Evolutionary conservation across 257 asterid genomes (phyloP).

Genomic region (Solanum chmielewskii): DNA sequence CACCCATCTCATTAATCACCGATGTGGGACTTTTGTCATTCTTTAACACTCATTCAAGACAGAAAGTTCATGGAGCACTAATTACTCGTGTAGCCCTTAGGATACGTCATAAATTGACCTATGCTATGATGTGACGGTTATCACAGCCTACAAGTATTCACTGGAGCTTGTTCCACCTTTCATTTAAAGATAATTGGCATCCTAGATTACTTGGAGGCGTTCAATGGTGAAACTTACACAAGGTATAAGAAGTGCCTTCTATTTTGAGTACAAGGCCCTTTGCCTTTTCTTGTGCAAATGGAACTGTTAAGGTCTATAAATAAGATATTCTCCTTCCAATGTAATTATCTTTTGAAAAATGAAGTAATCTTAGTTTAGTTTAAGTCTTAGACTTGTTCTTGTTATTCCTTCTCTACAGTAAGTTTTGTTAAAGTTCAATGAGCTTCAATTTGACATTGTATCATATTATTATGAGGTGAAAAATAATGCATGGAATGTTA

Average conservation of each 20-base stretch:
- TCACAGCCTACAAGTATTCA: constrained; percentile 43
- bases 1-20: no score
- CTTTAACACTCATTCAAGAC: background rate
- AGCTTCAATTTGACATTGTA: background rate
- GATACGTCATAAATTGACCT: constrained; percentile 42
- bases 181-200: constrained; percentile 62
- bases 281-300: constrained; percentile 61
- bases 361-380: background rate
- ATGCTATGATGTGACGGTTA: constrained; percentile 55
- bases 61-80: constrained; percentile 68
- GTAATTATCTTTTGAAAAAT: background rate
- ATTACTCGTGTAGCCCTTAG: constrained; percentile 71
- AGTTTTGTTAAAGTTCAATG: background rate
- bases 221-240: constrained; percentile 53
- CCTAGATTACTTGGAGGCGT: constrained; percentile 78
- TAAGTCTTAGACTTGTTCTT: background rate
- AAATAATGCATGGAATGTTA: background rate
- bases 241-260: constrained; percentile 23
- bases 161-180: constrained; percentile 58
- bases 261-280: constrained; percentile 27
- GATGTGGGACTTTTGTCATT: no score
- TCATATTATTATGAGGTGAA: background rate
- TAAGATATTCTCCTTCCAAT: background rate
- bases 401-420: background rate
- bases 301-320: constrained; percentile 27